phyloP scores from a whole-genome alignment of 805 yeast genomes.

The Yamadazyma insecticola region DNA sequence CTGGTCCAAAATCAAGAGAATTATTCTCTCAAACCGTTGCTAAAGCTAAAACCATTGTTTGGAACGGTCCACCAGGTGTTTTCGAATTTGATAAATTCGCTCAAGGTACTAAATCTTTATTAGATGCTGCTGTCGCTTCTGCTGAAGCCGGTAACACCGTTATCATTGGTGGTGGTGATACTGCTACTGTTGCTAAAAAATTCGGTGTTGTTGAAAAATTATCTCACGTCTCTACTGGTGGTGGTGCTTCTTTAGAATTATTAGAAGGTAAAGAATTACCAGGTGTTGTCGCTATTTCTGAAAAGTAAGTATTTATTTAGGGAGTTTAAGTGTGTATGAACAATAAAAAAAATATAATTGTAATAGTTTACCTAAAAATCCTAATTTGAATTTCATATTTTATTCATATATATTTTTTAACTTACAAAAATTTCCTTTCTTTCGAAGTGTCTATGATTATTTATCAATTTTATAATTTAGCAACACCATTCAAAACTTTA shows the following conservation, averaged over 20 bases:
- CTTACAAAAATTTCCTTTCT: no score
- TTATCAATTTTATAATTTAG: conserved; percentile 28
- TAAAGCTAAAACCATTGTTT: conserved; percentile 94
- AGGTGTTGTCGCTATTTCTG: conserved; percentile 91
- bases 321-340: no score
- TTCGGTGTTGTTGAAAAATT: conserved; percentile 94
- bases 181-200: conserved; percentile 99
- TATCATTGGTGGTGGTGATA: conserved; percentile 99
- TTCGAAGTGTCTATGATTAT: no score
- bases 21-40: conserved; percentile 79
- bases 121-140: conserved; percentile 83
- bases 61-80: conserved; percentile 99
- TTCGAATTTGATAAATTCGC: conserved; percentile 95
- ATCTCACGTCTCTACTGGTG: conserved; percentile 99
- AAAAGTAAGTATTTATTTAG: no score
- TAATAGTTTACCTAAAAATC: no score
- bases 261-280: conserved; percentile 98
- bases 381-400: no score
- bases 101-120: conserved; percentile 83
- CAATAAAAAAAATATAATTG: no score
- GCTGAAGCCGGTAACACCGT: conserved; percentile 88
- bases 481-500: conserved; percentile 29
- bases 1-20: conserved; percentile 84
- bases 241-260: conserved; percentile 99
- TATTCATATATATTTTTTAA: no score